A percentile compares a stretch with the other conserved stretches of the same genome.
phyloP scores from a whole-genome alignment of 257 asterid genomes.

The Henckelia pumila region DNA sequence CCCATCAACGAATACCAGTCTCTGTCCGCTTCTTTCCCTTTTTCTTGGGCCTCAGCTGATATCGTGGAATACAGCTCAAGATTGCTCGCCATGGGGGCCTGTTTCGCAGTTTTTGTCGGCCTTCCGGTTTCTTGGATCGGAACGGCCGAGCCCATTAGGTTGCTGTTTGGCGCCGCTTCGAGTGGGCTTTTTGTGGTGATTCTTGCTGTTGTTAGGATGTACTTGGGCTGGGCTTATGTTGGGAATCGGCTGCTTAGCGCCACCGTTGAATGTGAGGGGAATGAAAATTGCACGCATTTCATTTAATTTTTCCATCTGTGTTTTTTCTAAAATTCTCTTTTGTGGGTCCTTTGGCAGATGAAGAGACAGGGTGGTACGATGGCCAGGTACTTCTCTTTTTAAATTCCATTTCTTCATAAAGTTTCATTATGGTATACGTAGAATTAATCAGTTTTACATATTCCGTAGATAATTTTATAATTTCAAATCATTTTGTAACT shows the following conservation, averaged over 20 bases:
- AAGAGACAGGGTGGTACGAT: slow-evolving; percentile 99
- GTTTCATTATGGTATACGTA: no score
- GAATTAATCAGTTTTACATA: no score
- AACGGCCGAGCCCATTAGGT: slow-evolving; percentile 29
- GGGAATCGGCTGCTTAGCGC: slow-evolving; percentile 47
- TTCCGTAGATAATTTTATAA: no score
- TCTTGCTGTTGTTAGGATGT: slow-evolving; percentile 31
- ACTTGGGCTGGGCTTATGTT: neutral
- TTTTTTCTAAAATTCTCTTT: neutral
- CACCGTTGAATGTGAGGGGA: slow-evolving; percentile 85
- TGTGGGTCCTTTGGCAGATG: slow-evolving; percentile 50
- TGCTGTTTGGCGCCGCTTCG: neutral
- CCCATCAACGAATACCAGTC: slow-evolving; percentile 84
- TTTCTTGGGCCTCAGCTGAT: slow-evolving; percentile 83
- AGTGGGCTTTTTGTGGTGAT: neutral
- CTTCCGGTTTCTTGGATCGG: slow-evolving; percentile 86
- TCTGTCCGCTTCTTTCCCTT: slow-evolving; percentile 71
- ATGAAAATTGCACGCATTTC: neutral
- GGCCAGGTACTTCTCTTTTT: slow-evolving; percentile 60
- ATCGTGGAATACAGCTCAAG: slow-evolving; percentile 55
- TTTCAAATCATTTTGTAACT: no score
- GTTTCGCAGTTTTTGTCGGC: slow-evolving; percentile 68
- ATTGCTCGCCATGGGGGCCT: slow-evolving; percentile 55
- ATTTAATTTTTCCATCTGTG: no score
- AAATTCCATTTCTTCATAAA: no score